Evolutionary conservation across 768 basidiomycete genomes (phyloP), one percentile per base, ranked within the genome.

Genomic region (Trametes cinnabarina): DNA sequence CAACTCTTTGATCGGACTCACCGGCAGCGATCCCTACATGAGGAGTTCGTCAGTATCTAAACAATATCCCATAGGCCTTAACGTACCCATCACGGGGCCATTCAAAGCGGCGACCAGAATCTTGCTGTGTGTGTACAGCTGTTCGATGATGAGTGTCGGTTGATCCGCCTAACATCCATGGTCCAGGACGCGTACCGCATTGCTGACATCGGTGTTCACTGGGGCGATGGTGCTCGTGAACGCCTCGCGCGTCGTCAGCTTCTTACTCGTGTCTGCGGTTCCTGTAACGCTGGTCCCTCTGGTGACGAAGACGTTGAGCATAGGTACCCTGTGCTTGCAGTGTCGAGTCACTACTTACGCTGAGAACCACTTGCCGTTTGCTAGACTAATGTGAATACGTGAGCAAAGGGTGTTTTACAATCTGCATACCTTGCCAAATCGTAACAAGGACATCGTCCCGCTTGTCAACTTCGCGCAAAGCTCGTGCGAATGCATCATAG

Each of bases 61-160:
- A n/a, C n/a, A n/a, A n/a, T n/a, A n/a, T n/a, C n/a, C n/a, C n/a
- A 28, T 26, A 22, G 4, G 42, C 54, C 76, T 20, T n/a, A n/a
- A n/a, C n/a, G n/a, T 68, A 86, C 87, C 88, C 80, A 90, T 83
- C 4, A 86, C 88, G 17, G 88, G 88, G 0, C 88, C 88, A 61
- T 90, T 88, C 20, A 90, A 62, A 1, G 85, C 87, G 12, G 86
- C 87, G 12, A 90, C 81, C 17, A 90, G 75, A 15, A 89, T 73
- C 68, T 90, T 90, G 54, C 76, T 77, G 64, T 90, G 88, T 0
- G 79, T 78, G 61, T 84, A 85, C n/a, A 89, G 70, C 87, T 89
- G 39, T 11, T 55, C 1, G 12, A 20, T 5, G 23, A 22, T 51
- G 22, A 62, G 39, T 2, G 4, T 4, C 23, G 6, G 1, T 19